A percentile compares a stretch with the other conserved stretches of the same genome.
phyloP scores from a whole-genome alignment of 441 rosid species.

The Adansonia madagascariensis region DNA sequence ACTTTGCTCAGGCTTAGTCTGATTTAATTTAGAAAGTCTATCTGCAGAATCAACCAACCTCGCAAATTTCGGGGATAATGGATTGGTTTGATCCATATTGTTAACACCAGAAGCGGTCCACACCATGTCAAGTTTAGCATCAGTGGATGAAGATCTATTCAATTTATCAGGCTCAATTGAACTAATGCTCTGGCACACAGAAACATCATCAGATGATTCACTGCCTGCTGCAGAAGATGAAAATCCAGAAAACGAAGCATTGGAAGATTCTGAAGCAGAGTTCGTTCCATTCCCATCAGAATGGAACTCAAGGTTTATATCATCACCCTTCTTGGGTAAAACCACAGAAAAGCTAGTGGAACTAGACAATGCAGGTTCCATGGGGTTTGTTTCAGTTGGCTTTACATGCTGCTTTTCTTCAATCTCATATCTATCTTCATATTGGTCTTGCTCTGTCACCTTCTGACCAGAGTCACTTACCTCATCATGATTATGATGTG shows the following conservation, averaged over 20 bases:
- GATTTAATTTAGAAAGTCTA: slow-evolving; percentile 39
- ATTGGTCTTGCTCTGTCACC: slow-evolving; percentile 35
- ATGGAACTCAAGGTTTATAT: slow-evolving; percentile 44
- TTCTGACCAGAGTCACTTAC: slow-evolving; percentile 38
- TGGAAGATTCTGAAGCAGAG: slow-evolving; percentile 58
- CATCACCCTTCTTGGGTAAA: slow-evolving; percentile 36
- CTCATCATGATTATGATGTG: slow-evolving; percentile 39
- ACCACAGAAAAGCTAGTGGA: slow-evolving; percentile 39
- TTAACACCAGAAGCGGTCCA: slow-evolving; percentile 39
- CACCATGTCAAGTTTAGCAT: slow-evolving; percentile 36
- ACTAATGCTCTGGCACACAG: slow-evolving; percentile 60
- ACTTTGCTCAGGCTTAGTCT: slow-evolving; percentile 35
- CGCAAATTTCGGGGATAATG: slow-evolving; percentile 73
- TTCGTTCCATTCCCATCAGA: slow-evolving; percentile 46
- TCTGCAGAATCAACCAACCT: slow-evolving; percentile 65
- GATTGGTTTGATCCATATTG: slow-evolving; percentile 45
- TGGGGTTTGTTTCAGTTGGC: slow-evolving; percentile 31
- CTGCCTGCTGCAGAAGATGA: slow-evolving; percentile 44
- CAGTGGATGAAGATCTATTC: slow-evolving; percentile 44
- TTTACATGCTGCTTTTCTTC: slow-evolving; percentile 32
- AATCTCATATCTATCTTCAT: slow-evolving; percentile 34
- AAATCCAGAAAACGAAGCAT: slow-evolving; percentile 75
- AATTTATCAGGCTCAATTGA: slow-evolving; percentile 62
- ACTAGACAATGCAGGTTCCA: slow-evolving; percentile 30
- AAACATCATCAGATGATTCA: slow-evolving; percentile 73